Conservation (phyloP, 495 filamentous ascomycete species). For the Polyplosphaeria fusca region DNA sequence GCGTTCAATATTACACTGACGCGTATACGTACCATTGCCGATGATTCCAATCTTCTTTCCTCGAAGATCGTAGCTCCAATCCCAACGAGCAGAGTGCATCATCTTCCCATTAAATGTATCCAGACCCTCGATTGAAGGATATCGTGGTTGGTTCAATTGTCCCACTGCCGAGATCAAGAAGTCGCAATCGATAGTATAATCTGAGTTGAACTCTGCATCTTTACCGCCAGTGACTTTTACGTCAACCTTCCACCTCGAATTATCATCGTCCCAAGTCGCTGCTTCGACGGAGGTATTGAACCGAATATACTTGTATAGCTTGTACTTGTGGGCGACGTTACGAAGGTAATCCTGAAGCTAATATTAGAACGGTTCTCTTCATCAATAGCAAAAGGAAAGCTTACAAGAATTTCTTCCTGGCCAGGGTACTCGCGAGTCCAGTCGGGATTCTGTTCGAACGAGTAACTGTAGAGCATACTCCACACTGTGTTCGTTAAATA, state of each 20-base stretch:
- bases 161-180: constrained; percentile 65
- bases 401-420: constrained; percentile 58
- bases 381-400: too few relatives aligned
- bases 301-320: constrained; percentile 55
- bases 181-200: constrained; percentile 51
- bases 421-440: constrained; percentile 66
- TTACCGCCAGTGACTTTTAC: constrained; percentile 48
- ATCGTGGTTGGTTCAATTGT: constrained; percentile 58
- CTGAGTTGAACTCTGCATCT: constrained; percentile 45
- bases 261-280: constrained; percentile 55
- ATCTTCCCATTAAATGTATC: constrained; percentile 53
- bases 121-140: constrained; percentile 58
- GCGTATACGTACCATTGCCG: constrained; percentile 35
- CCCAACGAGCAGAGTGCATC: constrained; percentile 52
- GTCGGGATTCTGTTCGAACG: constrained; percentile 62
- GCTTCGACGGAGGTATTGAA: constrained; percentile 53
- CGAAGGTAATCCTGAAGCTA: constrained; percentile 49
- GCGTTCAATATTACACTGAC: background rate
- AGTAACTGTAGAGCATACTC: constrained; percentile 59
- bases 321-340: constrained; percentile 56
- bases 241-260: constrained; percentile 54
- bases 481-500: constrained; percentile 39
- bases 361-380: too few relatives aligned
- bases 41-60: constrained; percentile 51
- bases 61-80: constrained; percentile 54